A percentile compares a stretch with the other conserved stretches of the same genome.
These are phyloP conservation scores for Xylaria sp. DNA, from an alignment of 2,329 filamentous ascomycete genomes.

Conservation along the genomic window DNA sequence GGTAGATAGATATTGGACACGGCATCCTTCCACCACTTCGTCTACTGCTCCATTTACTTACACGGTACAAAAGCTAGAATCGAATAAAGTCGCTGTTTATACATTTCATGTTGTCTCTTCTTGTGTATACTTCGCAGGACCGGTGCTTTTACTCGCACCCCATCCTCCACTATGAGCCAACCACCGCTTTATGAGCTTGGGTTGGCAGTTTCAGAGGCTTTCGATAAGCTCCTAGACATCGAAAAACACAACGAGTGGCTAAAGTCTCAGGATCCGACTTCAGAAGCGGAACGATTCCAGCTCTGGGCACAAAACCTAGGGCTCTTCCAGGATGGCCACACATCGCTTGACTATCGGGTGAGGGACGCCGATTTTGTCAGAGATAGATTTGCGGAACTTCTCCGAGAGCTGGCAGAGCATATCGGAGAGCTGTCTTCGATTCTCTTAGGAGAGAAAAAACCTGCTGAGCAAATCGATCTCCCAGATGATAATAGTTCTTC, in stretches of 20 bases:
- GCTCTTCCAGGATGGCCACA: slow-evolving; percentile 34
- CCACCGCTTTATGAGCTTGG: background rate
- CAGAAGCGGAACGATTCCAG: slow-evolving; percentile 24
- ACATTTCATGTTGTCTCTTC: no score
- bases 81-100: no score
- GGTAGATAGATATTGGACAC: no score
- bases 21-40: background rate
- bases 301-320: slow-evolving; percentile 38
- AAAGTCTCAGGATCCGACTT: background rate
- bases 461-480: slow-evolving; percentile 8
- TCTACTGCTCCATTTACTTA: no score
- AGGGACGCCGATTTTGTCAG: slow-evolving; percentile 34
- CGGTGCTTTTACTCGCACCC: background rate
- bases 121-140: no score
- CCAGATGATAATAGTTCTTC: slow-evolving; percentile 2
- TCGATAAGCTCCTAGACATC: background rate
- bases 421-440: slow-evolving; percentile 26
- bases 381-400: slow-evolving; percentile 25
- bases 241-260: background rate
- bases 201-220: background rate
- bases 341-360: slow-evolving; percentile 41
- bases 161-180: background rate
- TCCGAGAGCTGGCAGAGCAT: slow-evolving; percentile 24
- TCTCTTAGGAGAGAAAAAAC: slow-evolving; percentile 8
- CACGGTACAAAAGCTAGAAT: no score